Evolutionary conservation across 2,329 filamentous ascomycete genomes (phyloP).

Genomic region (Coniosporium tulheliwenetii): DNA sequence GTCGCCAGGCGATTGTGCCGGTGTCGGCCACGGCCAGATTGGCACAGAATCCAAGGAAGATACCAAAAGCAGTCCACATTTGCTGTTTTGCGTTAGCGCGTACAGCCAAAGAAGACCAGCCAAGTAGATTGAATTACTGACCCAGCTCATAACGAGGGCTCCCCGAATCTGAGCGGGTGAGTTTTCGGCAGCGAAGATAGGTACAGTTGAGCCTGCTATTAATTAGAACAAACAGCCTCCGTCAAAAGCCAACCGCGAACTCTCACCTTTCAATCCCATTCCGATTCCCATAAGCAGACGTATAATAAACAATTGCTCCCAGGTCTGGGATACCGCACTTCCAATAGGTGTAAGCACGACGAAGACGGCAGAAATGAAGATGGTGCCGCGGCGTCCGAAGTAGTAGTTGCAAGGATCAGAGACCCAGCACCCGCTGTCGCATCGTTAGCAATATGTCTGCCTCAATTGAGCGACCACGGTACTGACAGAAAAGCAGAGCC

Average conservation of each 20-base stretch:
- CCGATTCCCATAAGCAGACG: slow-evolving; percentile 4
- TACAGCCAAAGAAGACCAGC: too few species aligned
- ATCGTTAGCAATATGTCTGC: neutral
- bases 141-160: slow-evolving; percentile 13
- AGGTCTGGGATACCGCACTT: slow-evolving; percentile 44
- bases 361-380: slow-evolving; percentile 42
- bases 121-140: too few species aligned
- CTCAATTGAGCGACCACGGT: neutral
- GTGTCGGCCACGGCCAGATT: slow-evolving; percentile 48
- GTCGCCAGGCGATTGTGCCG: slow-evolving; percentile 44
- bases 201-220: neutral
- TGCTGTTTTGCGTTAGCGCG: slow-evolving; percentile 7
- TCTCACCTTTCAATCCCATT: slow-evolving; percentile 7
- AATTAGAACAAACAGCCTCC: neutral
- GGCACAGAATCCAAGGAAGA: slow-evolving; percentile 50
- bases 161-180: slow-evolving; percentile 8
- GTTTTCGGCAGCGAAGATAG: slow-evolving; percentile 2
- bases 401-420: slow-evolving; percentile 42
- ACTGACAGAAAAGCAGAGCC: slow-evolving; percentile 30
- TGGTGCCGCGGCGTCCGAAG: slow-evolving; percentile 46
- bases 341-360: slow-evolving; percentile 18
- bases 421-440: slow-evolving; percentile 22
- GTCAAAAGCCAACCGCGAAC: neutral
- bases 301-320: neutral
- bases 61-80: slow-evolving; percentile 42